Evolutionary conservation across 176 grass and related monocot species (phyloP).

Genomic region (Phyllostachys edulis): DNA sequence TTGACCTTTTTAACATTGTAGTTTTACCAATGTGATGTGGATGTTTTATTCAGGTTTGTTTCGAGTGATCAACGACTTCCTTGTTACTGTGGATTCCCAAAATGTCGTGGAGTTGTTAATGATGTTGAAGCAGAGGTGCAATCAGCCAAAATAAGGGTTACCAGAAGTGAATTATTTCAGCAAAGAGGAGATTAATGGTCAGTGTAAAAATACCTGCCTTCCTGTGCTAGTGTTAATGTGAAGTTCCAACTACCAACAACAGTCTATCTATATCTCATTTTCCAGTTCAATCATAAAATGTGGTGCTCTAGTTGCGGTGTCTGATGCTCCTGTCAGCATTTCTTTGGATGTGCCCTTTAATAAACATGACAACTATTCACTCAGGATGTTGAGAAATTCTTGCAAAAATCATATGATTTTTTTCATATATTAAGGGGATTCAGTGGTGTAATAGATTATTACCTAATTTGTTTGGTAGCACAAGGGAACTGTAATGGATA

Average conservation of each 20-base stretch:
- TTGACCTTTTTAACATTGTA: slow-evolving; percentile 13
- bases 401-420: not conserved
- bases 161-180: slow-evolving; percentile 64
- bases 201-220: slow-evolving; percentile 4
- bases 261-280: not conserved
- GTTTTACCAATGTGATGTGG: slow-evolving; percentile 43
- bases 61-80: slow-evolving; percentile 82
- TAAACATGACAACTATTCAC: not conserved
- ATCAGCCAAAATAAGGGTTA: slow-evolving; percentile 69
- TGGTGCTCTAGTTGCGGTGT: not conserved
- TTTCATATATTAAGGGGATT: not conserved
- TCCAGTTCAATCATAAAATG: slow-evolving; percentile 1
- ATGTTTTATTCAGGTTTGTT: slow-evolving; percentile 69
- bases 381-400: not conserved
- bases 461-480: not conserved
- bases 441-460: not conserved
- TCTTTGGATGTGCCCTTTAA: slow-evolving; percentile 10
- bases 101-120: slow-evolving; percentile 95
- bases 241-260: not conserved
- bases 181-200: slow-evolving; percentile 61
- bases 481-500: not conserved
- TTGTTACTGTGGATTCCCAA: slow-evolving; percentile 89
- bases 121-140: slow-evolving; percentile 80
- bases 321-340: not conserved
- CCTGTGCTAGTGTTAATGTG: not conserved